Evolutionary conservation across 306 rosid species (phyloP).

Genomic region (Dryas drummondii): DNA sequence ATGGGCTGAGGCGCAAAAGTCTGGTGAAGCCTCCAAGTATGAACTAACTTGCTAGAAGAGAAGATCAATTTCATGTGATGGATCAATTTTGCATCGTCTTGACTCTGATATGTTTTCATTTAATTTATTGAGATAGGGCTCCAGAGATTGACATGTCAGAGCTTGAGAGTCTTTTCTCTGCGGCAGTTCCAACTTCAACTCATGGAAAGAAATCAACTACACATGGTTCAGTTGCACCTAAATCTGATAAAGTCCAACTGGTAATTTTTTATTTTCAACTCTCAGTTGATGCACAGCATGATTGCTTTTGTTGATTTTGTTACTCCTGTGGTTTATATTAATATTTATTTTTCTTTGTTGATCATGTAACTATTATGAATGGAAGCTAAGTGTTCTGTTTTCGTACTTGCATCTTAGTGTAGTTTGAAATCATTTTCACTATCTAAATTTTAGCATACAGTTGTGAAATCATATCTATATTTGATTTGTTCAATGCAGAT

Average conservation of each 20-base stretch:
- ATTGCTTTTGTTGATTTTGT: conserved; percentile 6
- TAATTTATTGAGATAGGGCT: conserved; percentile 53
- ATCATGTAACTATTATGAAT: neutral
- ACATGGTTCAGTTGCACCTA: conserved; percentile 52
- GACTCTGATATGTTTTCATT: conserved; percentile 17
- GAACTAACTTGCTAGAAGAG: conserved; percentile 24
- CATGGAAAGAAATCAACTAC: conserved; percentile 42
- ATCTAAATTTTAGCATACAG: too few species aligned
- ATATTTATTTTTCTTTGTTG: neutral
- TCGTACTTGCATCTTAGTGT: neutral
- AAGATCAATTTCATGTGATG: conserved; percentile 25
- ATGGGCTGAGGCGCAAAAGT: conserved; percentile 92
- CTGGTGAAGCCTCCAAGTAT: conserved; percentile 76
- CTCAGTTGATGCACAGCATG: conserved; percentile 8
- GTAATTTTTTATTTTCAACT: conserved; percentile 43
- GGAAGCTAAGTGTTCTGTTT: neutral
- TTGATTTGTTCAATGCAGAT: conserved; percentile 47
- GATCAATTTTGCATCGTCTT: conserved; percentile 21
- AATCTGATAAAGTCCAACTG: conserved; percentile 88
- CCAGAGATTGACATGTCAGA: conserved; percentile 95
- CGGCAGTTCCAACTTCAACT: conserved; percentile 56
- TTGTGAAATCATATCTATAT: neutral
- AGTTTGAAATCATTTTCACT: conserved; percentile 1
- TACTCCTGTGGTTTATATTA: conserved; percentile 21
- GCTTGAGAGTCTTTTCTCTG: conserved; percentile 89